Percentiles rank a stretch among this genome's conserved stretches.
Evolutionary conservation across 1,284 basidiomycete genomes (phyloP).

Genomic region (Porodaedalea pini): DNA sequence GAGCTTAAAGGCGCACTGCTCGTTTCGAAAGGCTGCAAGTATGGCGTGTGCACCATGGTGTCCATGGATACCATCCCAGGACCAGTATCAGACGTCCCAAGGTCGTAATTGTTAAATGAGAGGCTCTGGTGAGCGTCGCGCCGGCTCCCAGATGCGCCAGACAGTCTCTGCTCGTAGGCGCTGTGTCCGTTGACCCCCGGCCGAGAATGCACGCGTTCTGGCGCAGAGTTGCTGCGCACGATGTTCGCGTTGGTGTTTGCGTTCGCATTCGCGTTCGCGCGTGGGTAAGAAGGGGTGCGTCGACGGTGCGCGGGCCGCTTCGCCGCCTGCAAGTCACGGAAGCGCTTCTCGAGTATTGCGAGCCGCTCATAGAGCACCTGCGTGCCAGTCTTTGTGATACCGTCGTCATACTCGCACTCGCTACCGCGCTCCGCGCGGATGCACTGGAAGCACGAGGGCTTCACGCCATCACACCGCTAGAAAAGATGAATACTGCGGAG

Average conservation of each 20-base stretch:
- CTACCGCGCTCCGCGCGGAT: slow-evolving; percentile 16
- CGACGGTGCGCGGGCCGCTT: background rate
- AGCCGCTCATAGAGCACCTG: slow-evolving; percentile 19
- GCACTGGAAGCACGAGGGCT: slow-evolving; percentile 17
- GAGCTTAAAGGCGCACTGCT: background rate
- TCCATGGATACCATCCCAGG: background rate
- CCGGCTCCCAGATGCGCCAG: background rate
- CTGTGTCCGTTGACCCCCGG: background rate
- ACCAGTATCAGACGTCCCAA: background rate
- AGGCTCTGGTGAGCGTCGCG: background rate
- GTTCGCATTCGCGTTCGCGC: background rate
- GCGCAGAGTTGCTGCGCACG: slow-evolving; percentile 14
- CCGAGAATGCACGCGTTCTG: background rate
- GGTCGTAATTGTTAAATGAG: background rate
- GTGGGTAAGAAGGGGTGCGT: background rate
- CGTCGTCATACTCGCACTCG: slow-evolving; percentile 21
- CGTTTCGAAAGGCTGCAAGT: background rate
- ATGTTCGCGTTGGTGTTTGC: background rate
- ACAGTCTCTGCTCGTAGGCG: background rate
- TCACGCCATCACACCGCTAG: slow-evolving; percentile 19
- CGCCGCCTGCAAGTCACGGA: slow-evolving; percentile 16
- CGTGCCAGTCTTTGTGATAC: slow-evolving; percentile 14
- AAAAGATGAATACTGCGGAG: background rate
- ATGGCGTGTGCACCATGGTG: background rate
- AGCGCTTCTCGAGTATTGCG: slow-evolving; percentile 19